Percentiles rank a stretch among this genome's conserved stretches.
Conservation (phyloP, 495 filamentous ascomycete genomes). For the Parachaetomium inaequale region DNA sequence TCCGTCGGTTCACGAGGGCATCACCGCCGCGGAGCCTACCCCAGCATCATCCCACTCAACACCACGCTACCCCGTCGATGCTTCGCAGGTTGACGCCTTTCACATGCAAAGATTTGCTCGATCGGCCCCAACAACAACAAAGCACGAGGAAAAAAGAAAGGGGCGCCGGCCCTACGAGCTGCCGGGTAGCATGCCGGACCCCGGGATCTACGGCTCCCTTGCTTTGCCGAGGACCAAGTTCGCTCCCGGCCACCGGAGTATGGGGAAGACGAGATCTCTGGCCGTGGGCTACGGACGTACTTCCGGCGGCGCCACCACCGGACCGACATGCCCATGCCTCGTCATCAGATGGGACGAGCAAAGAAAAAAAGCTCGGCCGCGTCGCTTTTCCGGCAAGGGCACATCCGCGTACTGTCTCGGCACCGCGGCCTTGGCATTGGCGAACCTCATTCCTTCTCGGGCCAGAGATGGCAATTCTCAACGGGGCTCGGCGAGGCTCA, state of each 20-base stretch:
- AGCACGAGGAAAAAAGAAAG: background rate
- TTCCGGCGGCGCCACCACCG: background rate
- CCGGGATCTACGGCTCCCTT: constrained; percentile 2
- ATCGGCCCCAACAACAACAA: background rate
- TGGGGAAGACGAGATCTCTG: background rate
- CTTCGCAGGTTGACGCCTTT: background rate
- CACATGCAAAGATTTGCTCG: constrained; percentile 4
- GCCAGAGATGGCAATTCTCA: no score
- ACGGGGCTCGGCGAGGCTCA: background rate
- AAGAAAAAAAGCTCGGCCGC: background rate
- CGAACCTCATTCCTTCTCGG: background rate
- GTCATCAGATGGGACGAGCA: background rate
- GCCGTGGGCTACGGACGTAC: background rate
- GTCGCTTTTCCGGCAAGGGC: constrained; percentile 1
- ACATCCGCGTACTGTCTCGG: background rate
- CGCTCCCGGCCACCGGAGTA: background rate
- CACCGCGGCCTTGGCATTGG: constrained; percentile 8
- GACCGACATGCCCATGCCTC: no score
- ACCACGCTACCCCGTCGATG: background rate
- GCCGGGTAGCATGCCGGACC: constrained; percentile 6
- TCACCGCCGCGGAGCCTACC: background rate
- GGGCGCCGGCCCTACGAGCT: background rate
- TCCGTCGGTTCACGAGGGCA: background rate
- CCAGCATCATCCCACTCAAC: background rate
- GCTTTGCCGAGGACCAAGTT: constrained; percentile 5